Evolutionary conservation across 768 basidiomycete genomes (phyloP).

Genomic region (Wakefieldia striispora): DNA sequence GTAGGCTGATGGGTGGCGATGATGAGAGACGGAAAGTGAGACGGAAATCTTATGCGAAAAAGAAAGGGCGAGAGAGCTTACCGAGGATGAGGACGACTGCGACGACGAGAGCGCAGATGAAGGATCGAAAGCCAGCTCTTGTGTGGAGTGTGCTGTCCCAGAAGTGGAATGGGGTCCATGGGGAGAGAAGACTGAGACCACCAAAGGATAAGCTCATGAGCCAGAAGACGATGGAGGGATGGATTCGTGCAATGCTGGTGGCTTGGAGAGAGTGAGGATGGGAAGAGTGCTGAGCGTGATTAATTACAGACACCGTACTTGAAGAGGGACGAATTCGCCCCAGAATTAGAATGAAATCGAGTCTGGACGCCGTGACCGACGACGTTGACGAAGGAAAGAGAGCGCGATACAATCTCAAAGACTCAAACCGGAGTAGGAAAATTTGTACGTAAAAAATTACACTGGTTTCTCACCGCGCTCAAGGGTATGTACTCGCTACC

Average conservation of each 20-base stretch:
- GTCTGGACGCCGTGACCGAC: conserved; percentile 13
- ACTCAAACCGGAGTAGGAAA: conserved; percentile 27
- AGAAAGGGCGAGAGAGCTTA: conserved; percentile 34
- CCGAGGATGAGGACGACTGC: conserved; percentile 72
- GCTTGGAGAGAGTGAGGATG: conserved; percentile 33
- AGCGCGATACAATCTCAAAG: conserved; percentile 15
- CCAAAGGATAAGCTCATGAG: conserved; percentile 67
- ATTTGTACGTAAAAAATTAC: conserved; percentile 18
- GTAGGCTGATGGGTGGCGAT: conserved; percentile 59
- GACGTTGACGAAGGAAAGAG: conserved; percentile 16
- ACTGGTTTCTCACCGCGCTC: conserved; percentile 16
- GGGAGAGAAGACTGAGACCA: conserved; percentile 57
- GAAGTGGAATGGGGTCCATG: conserved; percentile 52
- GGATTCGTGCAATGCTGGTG: conserved; percentile 34
- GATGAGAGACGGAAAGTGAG: conserved; percentile 2
- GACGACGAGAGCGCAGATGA: conserved; percentile 66
- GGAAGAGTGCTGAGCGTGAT: conserved; percentile 24
- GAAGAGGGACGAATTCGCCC: conserved; percentile 26
- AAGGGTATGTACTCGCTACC: too few relatives aligned
- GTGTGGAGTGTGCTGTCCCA: conserved; percentile 49
- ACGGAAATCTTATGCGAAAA: not conserved
- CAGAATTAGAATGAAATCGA: conserved; percentile 1
- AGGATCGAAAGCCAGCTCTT: conserved; percentile 65
- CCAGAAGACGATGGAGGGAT: conserved; percentile 49
- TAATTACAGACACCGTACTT: conserved; percentile 41